Percentiles rank a stretch among this genome's conserved stretches.
Conservation (phyloP, 805 yeast genomes). For the Kockiozyma suomiensis region DNA sequence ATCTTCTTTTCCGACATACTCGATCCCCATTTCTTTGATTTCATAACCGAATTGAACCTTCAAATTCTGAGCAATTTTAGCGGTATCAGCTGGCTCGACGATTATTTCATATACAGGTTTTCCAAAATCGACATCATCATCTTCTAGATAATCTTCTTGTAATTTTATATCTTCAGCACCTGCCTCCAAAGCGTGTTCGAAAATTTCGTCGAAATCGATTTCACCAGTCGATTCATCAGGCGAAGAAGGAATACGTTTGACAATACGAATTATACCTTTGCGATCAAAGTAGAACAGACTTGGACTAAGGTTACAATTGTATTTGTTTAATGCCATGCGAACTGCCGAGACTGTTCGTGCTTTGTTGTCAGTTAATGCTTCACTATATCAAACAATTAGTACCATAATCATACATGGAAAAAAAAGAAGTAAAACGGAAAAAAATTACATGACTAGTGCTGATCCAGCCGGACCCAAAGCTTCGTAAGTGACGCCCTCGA, state of each 20-base stretch:
- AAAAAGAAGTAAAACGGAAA: not conserved
- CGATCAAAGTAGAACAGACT: slow-evolving; percentile 75
- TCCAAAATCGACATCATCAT: slow-evolving; percentile 41
- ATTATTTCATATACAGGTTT: slow-evolving; percentile 49
- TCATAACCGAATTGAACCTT: slow-evolving; percentile 54
- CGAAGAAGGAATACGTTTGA: slow-evolving; percentile 39
- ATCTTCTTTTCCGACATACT: slow-evolving; percentile 66
- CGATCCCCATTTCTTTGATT: slow-evolving; percentile 71
- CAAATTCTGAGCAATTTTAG: slow-evolving; percentile 60
- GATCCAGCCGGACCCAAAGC: slow-evolving; percentile 94
- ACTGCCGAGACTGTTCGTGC: slow-evolving; percentile 76
- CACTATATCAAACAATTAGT: slow-evolving; percentile 39
- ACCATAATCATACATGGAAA: not conserved
- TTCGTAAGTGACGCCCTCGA: slow-evolving; percentile 71
- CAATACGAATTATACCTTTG: slow-evolving; percentile 61
- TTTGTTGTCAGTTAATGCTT: slow-evolving; percentile 87
- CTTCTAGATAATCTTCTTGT: slow-evolving; percentile 37
- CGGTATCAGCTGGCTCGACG: slow-evolving; percentile 67
- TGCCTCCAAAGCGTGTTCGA: slow-evolving; percentile 72
- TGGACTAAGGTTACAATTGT: slow-evolving; percentile 68
- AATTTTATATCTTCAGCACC: slow-evolving; percentile 64
- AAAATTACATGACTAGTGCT: slow-evolving; percentile 60
- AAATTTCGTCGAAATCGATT: slow-evolving; percentile 59
- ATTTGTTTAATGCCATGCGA: slow-evolving; percentile 70
- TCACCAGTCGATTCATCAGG: slow-evolving; percentile 12